These are phyloP conservation scores for Chrysanthemum makinoi DNA, from an alignment of 129 eudicot genomes.

Conservation along the genomic window DNA sequence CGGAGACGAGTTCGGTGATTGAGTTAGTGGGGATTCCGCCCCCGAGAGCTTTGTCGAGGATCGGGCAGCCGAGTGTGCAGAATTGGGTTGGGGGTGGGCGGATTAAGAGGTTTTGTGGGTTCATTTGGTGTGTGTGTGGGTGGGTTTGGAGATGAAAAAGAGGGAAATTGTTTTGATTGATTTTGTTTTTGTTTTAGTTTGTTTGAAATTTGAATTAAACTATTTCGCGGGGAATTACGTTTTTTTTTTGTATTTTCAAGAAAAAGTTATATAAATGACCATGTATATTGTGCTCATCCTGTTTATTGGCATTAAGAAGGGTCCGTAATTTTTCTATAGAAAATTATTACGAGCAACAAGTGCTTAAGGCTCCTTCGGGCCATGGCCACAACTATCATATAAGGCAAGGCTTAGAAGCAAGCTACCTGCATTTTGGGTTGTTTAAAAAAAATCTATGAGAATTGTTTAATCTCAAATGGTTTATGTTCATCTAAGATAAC, in stretches of 20 bases:
- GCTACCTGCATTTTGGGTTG: too few species aligned
- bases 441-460: too few species aligned
- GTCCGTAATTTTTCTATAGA: too few species aligned
- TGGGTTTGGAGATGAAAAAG: neutral
- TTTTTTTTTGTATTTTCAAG: neutral
- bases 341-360: too few species aligned
- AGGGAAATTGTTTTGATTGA: slow-evolving; percentile 1
- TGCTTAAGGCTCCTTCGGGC: too few species aligned
- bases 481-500: too few species aligned
- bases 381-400: too few species aligned
- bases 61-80: slow-evolving; percentile 56
- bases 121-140: slow-evolving; percentile 37
- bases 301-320: too few species aligned
- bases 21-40: slow-evolving; percentile 88
- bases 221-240: neutral
- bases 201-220: neutral
- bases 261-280: too few species aligned
- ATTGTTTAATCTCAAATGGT: too few species aligned
- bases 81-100: slow-evolving; percentile 38
- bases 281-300: too few species aligned
- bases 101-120: slow-evolving; percentile 45
- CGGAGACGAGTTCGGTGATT: slow-evolving; percentile 72
- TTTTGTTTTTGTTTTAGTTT: neutral
- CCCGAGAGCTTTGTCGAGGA: slow-evolving; percentile 60
- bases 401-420: too few species aligned